Base-by-base conservation (phyloP, 2,329 filamentous ascomycete genomes). In the Cytospora leucostoma region DNA sequence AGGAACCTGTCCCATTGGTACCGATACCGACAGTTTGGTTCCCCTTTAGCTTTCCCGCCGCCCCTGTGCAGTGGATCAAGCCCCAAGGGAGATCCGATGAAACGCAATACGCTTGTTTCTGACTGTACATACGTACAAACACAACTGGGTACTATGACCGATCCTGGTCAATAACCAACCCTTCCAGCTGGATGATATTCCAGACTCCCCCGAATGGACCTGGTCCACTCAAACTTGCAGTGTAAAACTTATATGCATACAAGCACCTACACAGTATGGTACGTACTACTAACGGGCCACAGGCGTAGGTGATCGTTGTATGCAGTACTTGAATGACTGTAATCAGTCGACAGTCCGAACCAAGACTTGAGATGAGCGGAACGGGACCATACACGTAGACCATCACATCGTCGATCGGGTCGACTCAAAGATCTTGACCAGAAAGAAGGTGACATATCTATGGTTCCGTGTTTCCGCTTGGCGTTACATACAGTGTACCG, bases 21-120 rank as follows among this genome's bases (percentile, higher is more conserved):
- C 56, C 61, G 64, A 65, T 57, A 63, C 64, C 64, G 64, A 65
- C 64, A 65, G 61, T 52, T 17, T 65, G 64, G 64, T 59, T 59
- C 61, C 56, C 49, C 27, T 54, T 56, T 65, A 63, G 61, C 64
- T 61, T 65, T 65, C 64, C 64, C 64, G 64, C 64, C 44, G 58
- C 64, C 64, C 64, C 64, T 65, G 64, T 57, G 61, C 44, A 61
- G 44, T 47, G 44, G 44, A 47, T 47, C 64, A 56, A 60, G 61
- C 58, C 47, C 37, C 51, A 60, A 52, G 37, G 52, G 50, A 61
- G 57, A 62, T 57, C 60, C 54, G 50, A 60, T 63, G 51, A 38
- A 59, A 54, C 59, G 51, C 54, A 33, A 47, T 52, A 40, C 57
- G 57, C 33, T 35, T 40, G 58, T 49, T 52, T 27, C 53, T 56